Evolutionary conservation across 805 yeast species (phyloP).

Genomic region (Metschnikowia aberdeeniae): DNA sequence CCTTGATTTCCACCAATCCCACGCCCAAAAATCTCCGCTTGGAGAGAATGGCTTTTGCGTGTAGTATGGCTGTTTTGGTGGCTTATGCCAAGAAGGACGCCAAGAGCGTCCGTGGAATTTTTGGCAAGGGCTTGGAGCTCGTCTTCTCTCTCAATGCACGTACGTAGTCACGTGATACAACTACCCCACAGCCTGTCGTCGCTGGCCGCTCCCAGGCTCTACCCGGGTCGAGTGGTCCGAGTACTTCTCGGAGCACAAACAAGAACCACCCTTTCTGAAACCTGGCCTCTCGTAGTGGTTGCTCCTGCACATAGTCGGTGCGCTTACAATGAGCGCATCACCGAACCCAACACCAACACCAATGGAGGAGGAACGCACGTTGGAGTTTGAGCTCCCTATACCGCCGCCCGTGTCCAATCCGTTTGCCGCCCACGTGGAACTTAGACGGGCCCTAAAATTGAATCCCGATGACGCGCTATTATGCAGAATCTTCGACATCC

Average conservation of each 20-base stretch:
- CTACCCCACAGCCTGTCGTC: no score
- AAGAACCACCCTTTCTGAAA: no score
- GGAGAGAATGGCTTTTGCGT: slow-evolving; percentile 30
- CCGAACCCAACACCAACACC: neutral
- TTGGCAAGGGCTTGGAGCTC: slow-evolving; percentile 30
- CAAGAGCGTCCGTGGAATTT: slow-evolving; percentile 32
- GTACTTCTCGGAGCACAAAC: no score
- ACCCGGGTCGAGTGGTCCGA: no score
- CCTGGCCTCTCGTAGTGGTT: no score
- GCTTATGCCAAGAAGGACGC: slow-evolving; percentile 30
- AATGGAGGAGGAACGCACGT: slow-evolving; percentile 13
- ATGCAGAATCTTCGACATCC: slow-evolving; percentile 11
- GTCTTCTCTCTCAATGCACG: slow-evolving; percentile 12
- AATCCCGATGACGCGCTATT: slow-evolving; percentile 10
- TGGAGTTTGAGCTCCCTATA: slow-evolving; percentile 16
- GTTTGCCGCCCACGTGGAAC: slow-evolving; percentile 12
- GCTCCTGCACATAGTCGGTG: no score
- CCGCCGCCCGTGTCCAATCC: slow-evolving; percentile 8
- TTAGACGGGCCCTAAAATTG: slow-evolving; percentile 7
- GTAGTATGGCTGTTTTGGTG: slow-evolving; percentile 34
- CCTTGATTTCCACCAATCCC: slow-evolving; percentile 26
- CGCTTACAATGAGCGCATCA: no score
- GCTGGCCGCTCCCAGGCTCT: no score
- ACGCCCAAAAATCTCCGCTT: slow-evolving; percentile 22
- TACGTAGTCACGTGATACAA: neutral